Evolutionary conservation across 371 early-diverging fungal species (phyloP).

Genomic region (Mucor racemosus): DNA sequence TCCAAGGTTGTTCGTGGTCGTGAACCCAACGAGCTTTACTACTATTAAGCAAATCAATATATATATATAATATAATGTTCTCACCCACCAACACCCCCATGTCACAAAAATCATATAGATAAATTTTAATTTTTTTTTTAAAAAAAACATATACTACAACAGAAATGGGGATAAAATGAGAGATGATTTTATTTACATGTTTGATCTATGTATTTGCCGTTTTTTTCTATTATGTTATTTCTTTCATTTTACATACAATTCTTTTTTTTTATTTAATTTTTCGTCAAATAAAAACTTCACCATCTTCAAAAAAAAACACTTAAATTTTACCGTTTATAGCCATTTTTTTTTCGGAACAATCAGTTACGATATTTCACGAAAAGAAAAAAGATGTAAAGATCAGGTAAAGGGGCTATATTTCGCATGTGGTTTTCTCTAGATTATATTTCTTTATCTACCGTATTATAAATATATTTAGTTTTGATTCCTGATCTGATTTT

Average conservation of each 20-base stretch:
- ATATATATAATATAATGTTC: neutral
- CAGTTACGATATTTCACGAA: neutral
- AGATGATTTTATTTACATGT: neutral
- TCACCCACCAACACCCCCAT: neutral
- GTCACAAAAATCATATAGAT: conserved; percentile 2
- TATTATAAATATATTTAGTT: neutral
- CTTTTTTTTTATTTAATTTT: neutral
- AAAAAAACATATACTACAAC: neutral
- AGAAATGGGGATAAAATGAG: neutral
- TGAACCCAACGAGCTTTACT: conserved; percentile 73
- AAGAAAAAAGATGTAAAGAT: neutral
- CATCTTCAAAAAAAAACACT: neutral
- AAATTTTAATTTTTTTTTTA: neutral
- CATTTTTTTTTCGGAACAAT: neutral
- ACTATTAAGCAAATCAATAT: conserved; percentile 15
- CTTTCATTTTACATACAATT: neutral
- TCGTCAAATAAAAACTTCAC: neutral
- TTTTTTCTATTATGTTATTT: neutral
- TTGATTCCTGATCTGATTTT: neutral
- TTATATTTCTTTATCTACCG: neutral
- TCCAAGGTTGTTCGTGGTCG: conserved; percentile 75
- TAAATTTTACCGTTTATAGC: neutral
- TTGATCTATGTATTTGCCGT: neutral
- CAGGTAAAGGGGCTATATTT: neutral
- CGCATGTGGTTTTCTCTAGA: neutral